phyloP scores from a whole-genome alignment of 768 basidiomycete species.

The Leccinellum albellum region DNA sequence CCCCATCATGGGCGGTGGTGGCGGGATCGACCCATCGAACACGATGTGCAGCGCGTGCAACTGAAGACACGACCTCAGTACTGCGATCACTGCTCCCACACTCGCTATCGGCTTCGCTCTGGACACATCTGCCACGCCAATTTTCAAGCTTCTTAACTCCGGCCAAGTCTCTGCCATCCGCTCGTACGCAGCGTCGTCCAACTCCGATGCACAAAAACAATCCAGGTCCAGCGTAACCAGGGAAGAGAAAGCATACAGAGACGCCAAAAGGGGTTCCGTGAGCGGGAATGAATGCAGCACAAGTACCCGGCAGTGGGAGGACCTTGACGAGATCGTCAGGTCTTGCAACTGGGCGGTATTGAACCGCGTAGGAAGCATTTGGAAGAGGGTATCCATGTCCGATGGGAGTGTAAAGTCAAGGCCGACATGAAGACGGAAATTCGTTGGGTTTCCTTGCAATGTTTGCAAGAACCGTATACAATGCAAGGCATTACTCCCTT shows the following conservation, averaged over 20 bases:
- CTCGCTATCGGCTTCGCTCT: constrained; percentile 8
- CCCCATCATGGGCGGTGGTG: background rate
- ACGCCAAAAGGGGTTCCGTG: background rate
- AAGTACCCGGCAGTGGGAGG: background rate
- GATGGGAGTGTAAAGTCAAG: background rate
- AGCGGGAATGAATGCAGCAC: constrained; percentile 1
- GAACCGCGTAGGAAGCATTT: constrained; percentile 3
- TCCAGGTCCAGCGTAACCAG: constrained; percentile 8
- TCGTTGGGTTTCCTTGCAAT: constrained; percentile 1
- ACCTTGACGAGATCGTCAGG: constrained; percentile 8
- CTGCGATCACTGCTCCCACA: constrained; percentile 10
- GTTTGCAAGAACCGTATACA: constrained; percentile 11
- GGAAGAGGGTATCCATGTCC: constrained; percentile 10
- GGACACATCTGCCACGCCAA: constrained; percentile 2
- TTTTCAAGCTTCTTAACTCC: constrained; percentile 7
- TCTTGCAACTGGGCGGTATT: background rate
- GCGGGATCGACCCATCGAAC: constrained; percentile 14
- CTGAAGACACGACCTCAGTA: constrained; percentile 9
- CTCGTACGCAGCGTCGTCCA: constrained; percentile 12
- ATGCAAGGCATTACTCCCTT: constrained; percentile 1
- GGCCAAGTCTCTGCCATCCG: constrained; percentile 9
- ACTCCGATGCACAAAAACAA: constrained; percentile 3
- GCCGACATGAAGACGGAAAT: constrained; percentile 1
- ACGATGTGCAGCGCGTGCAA: constrained; percentile 12
- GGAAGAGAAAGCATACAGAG: constrained; percentile 6